Evolutionary conservation across 1,284 basidiomycete species (phyloP), one percentile per base, ranked within the genome.

Genomic region (Microbotryum saponariae): DNA sequence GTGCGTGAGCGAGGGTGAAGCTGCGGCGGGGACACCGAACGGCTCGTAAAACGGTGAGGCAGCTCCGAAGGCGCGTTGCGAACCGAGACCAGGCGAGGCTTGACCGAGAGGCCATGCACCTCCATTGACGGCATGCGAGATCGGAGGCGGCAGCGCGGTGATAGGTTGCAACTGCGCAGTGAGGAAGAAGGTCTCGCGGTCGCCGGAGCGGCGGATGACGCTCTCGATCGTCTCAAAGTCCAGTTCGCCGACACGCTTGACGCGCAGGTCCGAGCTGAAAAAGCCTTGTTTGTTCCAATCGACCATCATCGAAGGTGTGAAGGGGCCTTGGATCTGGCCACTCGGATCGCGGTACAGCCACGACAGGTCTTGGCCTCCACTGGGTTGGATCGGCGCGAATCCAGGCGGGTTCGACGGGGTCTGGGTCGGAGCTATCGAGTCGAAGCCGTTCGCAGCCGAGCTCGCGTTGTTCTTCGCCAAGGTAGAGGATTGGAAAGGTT

Each of bases 231-330:
- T 72, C 50, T 73, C 72, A 57, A 77, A 77, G 9, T 74, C 73
- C 29, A 58, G 51, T 49, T 76, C 76, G 33, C 72, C 71, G 8
- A 71, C 58, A 6, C 70, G 69, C 58, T 71, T 71, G 62, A 74
- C 72, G 58, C 57, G 58, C 2, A 69, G 59, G 61, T 69, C 67
- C 42, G 48, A 31, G 14, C 83, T 80, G 74, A 98, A 97, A 78
- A 96, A 98, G 18, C 87, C 87, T 73, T 88, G 88, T 59, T 89
- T 85, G 75, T 86, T 88, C 94, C 94, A 97, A 70, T 90, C 89
- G 77, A 97, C 92, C 94, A 98, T 97, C 63, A 88, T 75, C 65
- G 86, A 83, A 29, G 88, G 91, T 49, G 82, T 82, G 80, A 97
- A 98, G 2, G 94, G 94, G 56, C 91, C 91, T 46, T 72, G 70